These are phyloP conservation scores for Pestalotiopsis sp. DNA, from an alignment of 2,329 filamentous ascomycete genomes.

Conservation along the genomic window DNA sequence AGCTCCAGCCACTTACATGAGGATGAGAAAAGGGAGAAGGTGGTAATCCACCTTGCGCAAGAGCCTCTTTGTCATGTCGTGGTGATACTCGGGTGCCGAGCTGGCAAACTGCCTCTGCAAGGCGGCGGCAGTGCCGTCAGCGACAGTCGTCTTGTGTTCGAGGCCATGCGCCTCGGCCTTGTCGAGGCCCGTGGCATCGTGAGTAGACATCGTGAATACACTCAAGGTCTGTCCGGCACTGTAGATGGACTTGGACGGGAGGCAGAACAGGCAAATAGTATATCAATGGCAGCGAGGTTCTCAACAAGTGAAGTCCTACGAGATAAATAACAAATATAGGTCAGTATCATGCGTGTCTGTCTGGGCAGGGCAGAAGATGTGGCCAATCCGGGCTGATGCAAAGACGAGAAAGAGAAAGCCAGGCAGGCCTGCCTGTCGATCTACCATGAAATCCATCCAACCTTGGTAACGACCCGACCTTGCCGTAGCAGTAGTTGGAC, in stretches of 20 bases:
- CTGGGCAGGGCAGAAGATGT: no score
- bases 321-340: no score
- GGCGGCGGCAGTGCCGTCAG: neutral
- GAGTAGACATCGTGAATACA: neutral
- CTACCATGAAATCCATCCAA: no score
- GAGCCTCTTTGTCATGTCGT: slow-evolving; percentile 33
- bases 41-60: slow-evolving; percentile 55
- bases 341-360: no score
- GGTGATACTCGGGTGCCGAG: slow-evolving; percentile 32
- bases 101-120: slow-evolving; percentile 28
- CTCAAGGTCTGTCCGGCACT: neutral
- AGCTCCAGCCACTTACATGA: slow-evolving; percentile 38
- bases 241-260: neutral
- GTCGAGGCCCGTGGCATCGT: neutral
- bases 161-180: slow-evolving; percentile 7
- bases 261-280: neutral
- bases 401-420: no score
- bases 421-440: no score
- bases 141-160: slow-evolving; percentile 6
- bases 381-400: no score
- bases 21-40: slow-evolving; percentile 54
- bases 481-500: neutral
- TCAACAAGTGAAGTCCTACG: no score
- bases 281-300: no score
- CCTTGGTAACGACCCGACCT: no score